Evolutionary conservation across 116 monocot species (phyloP).

Genomic region (Cymodocea nodosa): DNA sequence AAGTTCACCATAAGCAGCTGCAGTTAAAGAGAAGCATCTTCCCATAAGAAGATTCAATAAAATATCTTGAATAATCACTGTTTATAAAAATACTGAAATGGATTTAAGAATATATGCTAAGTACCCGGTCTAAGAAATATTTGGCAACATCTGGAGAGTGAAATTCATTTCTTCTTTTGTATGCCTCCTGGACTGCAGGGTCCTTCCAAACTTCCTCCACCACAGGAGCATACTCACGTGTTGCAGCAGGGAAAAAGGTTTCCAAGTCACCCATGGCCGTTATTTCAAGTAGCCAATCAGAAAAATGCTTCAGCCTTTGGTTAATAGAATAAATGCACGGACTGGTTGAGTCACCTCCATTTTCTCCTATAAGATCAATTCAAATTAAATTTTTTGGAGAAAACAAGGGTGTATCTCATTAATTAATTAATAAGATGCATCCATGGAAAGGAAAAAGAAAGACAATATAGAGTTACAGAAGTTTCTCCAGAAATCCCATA

Average conservation of each 20-base stretch:
- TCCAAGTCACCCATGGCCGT: constrained; percentile 92
- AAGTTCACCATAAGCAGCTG: background rate
- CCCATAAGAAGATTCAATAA: background rate
- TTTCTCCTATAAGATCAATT: constrained; percentile 13
- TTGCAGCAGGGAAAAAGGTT: constrained; percentile 90
- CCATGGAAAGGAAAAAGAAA: too few relatives aligned
- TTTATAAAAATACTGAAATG: background rate
- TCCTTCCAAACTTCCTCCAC: constrained; percentile 90
- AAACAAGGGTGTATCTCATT: too few relatives aligned
- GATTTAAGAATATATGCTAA: background rate
- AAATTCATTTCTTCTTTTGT: constrained; percentile 78
- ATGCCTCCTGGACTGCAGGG: constrained; percentile 82
- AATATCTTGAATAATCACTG: background rate
- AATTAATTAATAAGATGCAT: too few relatives aligned
- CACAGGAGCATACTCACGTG: constrained; percentile 87
- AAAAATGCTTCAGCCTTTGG: constrained; percentile 75
- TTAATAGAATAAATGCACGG: constrained; percentile 67
- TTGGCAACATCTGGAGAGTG: constrained; percentile 80
- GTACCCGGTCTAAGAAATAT: constrained; percentile 55
- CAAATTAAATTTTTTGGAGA: background rate
- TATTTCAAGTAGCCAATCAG: constrained; percentile 88
- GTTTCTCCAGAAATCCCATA: too few relatives aligned
- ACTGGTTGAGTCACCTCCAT: constrained; percentile 3
- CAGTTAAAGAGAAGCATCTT: background rate
- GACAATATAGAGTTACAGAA: too few relatives aligned